phyloP scores from a whole-genome alignment of 2,329 filamentous ascomycete genomes.

The Dothideomycetes sp. region DNA sequence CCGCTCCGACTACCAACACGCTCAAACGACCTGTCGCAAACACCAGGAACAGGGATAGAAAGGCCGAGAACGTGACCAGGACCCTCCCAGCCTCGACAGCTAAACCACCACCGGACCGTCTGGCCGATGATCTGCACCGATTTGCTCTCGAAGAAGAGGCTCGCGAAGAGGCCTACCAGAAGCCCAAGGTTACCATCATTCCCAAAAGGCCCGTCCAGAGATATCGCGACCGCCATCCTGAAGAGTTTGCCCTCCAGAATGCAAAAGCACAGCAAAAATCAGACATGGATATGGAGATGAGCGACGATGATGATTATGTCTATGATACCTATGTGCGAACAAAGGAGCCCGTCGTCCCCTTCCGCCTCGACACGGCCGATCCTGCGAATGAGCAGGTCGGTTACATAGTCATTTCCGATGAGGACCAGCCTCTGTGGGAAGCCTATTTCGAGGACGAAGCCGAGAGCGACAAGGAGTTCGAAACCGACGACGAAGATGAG shows the following conservation, averaged over 20 bases:
- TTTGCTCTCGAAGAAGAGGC: constrained; percentile 15
- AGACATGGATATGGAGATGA: constrained; percentile 32
- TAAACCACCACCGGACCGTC: constrained; percentile 17
- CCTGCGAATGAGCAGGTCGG: constrained; percentile 27
- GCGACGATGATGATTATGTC: constrained; percentile 47
- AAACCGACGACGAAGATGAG: constrained; percentile 54
- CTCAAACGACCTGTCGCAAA: constrained; percentile 15
- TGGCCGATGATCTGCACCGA: constrained; percentile 9
- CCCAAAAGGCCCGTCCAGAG: constrained; percentile 27
- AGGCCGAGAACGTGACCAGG: background rate
- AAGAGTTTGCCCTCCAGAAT: background rate
- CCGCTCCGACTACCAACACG: constrained; percentile 2
- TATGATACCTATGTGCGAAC: constrained; percentile 53
- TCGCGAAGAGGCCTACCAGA: constrained; percentile 19
- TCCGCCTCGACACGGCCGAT: constrained; percentile 17
- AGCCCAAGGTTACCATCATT: constrained; percentile 22
- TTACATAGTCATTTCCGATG: constrained; percentile 41
- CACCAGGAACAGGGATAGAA: constrained; percentile 7
- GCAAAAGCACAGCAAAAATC: constrained; percentile 6
- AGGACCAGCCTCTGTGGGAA: constrained; percentile 49
- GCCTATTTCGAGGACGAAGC: constrained; percentile 43
- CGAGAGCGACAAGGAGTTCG: constrained; percentile 42
- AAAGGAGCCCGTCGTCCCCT: constrained; percentile 15
- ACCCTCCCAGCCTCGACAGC: constrained; percentile 7
- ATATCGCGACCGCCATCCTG: constrained; percentile 27